phyloP scores from a whole-genome alignment of 306 rosid species.

The Vigna angularis region DNA sequence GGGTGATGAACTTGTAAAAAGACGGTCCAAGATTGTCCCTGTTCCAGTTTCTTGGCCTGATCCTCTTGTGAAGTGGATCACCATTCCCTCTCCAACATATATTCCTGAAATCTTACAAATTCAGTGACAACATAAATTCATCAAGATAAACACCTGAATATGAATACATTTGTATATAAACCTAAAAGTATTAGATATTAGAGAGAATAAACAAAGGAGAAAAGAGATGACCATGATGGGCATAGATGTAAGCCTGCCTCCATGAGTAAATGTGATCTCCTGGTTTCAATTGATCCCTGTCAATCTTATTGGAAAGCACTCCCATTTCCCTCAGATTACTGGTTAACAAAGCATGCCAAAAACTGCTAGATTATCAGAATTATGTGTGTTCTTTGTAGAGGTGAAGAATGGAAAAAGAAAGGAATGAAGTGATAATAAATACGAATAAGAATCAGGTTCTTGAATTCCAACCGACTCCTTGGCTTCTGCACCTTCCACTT shows the following conservation, averaged over 20 bases:
- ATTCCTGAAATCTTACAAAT: conserved; percentile 59
- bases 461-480: conserved; percentile 38
- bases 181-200: neutral
- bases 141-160: neutral
- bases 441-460: conserved; percentile 10
- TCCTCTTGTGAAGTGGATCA: conserved; percentile 78
- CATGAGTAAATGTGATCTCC: conserved; percentile 90
- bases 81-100: conserved; percentile 66
- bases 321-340: conserved; percentile 54
- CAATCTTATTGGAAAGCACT: conserved; percentile 65
- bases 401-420: neutral
- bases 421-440: conserved; percentile 2
- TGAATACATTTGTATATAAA: neutral
- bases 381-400: neutral
- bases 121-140: conserved; percentile 18
- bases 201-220: conserved; percentile 1
- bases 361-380: neutral
- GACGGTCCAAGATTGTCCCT: conserved; percentile 49
- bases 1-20: conserved; percentile 52
- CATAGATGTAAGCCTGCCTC: conserved; percentile 68
- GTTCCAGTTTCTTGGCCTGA: conserved; percentile 57
- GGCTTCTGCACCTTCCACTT: conserved; percentile 3
- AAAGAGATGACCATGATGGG: conserved; percentile 74
- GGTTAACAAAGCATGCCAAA: neutral
- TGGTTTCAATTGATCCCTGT: conserved; percentile 53